phyloP scores from a whole-genome alignment of 202 grass and related monocot species.

The Dendrocalamus latiflorus region DNA sequence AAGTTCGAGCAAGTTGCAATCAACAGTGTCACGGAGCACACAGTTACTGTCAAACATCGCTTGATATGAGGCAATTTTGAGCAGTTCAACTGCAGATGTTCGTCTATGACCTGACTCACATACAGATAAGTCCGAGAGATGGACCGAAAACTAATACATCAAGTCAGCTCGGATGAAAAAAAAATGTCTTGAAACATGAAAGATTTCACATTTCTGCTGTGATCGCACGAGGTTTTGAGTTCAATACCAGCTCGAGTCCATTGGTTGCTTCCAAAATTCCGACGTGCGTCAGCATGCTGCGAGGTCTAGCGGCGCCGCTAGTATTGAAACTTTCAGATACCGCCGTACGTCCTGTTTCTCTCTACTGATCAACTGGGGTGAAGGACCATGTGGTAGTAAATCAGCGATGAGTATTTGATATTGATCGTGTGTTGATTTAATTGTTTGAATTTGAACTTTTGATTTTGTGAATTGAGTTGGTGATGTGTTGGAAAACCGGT shows the following conservation, averaged over 20 bases:
- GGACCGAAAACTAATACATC: not conserved
- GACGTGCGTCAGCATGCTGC: constrained; percentile 4
- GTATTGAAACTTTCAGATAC: constrained; percentile 4
- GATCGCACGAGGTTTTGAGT: not conserved
- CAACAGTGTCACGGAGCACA: not conserved
- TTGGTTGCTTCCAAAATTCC: not conserved
- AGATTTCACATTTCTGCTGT: not conserved
- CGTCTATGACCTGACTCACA: not conserved
- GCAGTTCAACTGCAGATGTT: not conserved
- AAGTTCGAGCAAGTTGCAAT: not conserved
- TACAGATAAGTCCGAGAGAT: not conserved
- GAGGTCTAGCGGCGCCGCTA: not conserved
- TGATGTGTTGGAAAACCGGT: no score
- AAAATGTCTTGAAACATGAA: not conserved
- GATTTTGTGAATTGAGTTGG: no score
- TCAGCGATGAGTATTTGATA: no score
- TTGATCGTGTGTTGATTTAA: no score
- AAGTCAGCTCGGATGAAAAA: not conserved
- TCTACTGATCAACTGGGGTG: not conserved
- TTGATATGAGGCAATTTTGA: not conserved
- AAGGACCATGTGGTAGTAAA: no score
- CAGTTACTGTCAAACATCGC: not conserved
- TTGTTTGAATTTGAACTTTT: no score
- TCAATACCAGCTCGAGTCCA: not conserved
- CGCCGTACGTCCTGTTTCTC: not conserved